Evolutionary conservation across 805 yeast genomes (phyloP), one percentile per base, ranked within the genome.

Genomic region (Spathaspora hagerdaliae): DNA sequence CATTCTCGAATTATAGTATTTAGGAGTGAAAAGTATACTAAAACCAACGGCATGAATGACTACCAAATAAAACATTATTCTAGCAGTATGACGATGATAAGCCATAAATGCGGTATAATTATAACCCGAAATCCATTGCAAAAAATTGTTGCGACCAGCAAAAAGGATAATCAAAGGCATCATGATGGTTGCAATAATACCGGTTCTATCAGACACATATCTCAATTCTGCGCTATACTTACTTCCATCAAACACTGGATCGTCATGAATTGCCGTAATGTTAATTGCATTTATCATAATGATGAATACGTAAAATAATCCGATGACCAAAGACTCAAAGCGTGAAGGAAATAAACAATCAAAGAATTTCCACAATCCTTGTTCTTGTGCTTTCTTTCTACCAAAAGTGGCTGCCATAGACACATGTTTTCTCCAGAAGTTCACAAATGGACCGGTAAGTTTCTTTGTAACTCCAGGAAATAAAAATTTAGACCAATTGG

Each of bases 51-150:
- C 58, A 43, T 71, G 76, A 14, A 67, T 49, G 13, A 63, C 39
- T 32, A 64, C 55, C 46, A 68, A 54, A n/a, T 53, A 37, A 32
- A 65, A 52, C 11, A 56, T 50, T 9, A 61, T 42, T 52, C 75
- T 56, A 5, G 75, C 75, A 34, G 67, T 58, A 76, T 78, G 74
- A 52, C 71, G 71, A 52, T 76, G 81, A 49, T 62, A 72, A 12
- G 64, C 50, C 31, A 73, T 64, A 53, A 71, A 74, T 2, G 72
- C 62, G 27, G 70, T 61, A 54, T 60, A 74, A 38, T 65, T 67
- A 83, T 85, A 78, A 26, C 83, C 77, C 1, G 87, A 78, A 13
- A 78, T 13, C 78, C 79, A 78, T 48, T 75, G 81, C 46, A 82
- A 58, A 42, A 83, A 59, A 55, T 82, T 83, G 61, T 83, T 83